phyloP scores from a whole-genome alignment of 116 monocot genomes.

The Trichopus zeylanicus region DNA sequence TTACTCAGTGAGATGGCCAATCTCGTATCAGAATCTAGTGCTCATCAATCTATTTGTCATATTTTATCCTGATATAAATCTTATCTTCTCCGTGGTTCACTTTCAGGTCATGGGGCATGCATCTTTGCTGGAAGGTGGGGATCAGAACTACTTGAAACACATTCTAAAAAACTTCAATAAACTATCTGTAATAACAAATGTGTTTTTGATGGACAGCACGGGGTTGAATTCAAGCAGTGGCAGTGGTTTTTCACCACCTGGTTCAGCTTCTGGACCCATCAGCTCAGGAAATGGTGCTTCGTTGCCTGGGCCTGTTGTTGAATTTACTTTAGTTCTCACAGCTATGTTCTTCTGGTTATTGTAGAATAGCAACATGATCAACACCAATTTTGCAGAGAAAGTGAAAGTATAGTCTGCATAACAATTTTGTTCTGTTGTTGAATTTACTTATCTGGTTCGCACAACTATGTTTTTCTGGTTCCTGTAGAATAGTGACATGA shows the following conservation, averaged over 20 bases:
- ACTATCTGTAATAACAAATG: neutral
- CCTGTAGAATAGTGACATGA: neutral
- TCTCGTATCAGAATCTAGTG: no score
- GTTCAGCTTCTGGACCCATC: slow-evolving; percentile 27
- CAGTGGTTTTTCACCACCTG: neutral
- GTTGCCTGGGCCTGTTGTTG: neutral
- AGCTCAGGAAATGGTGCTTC: slow-evolving; percentile 12
- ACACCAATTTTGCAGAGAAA: slow-evolving; percentile 1
- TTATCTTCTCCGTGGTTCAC: neutral
- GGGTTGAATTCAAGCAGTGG: slow-evolving; percentile 14
- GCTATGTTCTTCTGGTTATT: slow-evolving; percentile 7
- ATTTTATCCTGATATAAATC: neutral
- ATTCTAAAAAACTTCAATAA: neutral
- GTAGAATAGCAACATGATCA: neutral
- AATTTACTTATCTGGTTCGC: neutral
- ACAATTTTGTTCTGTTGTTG: no score
- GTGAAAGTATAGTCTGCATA: no score
- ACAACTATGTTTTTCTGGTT: slow-evolving; percentile 4
- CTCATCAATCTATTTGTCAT: neutral
- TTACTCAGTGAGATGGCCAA: neutral
- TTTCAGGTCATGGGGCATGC: slow-evolving; percentile 53
- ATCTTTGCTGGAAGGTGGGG: slow-evolving; percentile 65
- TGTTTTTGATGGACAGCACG: slow-evolving; percentile 24
- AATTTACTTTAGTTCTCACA: neutral
- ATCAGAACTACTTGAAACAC: neutral